Evolutionary conservation across 2,329 filamentous ascomycete species (phyloP).

Genomic region (Fusarium equiseti): DNA sequence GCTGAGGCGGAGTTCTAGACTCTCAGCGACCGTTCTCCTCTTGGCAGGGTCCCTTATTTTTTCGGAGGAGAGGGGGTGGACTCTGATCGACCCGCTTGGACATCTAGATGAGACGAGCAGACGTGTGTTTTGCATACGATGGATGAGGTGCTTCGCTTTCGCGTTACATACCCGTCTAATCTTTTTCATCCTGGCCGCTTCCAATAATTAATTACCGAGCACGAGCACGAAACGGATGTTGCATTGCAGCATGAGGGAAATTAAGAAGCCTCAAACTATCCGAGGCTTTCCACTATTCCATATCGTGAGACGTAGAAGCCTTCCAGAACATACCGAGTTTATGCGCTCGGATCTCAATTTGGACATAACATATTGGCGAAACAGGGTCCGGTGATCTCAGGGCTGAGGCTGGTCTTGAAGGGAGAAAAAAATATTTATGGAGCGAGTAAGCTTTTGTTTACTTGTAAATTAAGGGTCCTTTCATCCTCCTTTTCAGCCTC

Average conservation of each 20-base stretch:
- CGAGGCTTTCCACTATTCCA: background rate
- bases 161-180: background rate
- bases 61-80: conserved; percentile 17
- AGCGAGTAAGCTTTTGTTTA: conserved; percentile 11
- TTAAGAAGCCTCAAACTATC: conserved; percentile 8
- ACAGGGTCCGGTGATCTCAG: conserved; percentile 11
- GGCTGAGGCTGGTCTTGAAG: conserved; percentile 11
- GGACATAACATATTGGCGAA: conserved; percentile 3
- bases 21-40: conserved; percentile 14
- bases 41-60: conserved; percentile 33
- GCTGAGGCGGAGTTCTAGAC: conserved; percentile 31
- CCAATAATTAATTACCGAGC: background rate
- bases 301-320: conserved; percentile 18
- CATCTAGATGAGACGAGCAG: conserved; percentile 8
- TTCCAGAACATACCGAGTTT: conserved; percentile 32
- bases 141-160: conserved; percentile 1
- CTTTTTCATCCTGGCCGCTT: background rate
- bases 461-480: conserved; percentile 17
- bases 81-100: conserved; percentile 28
- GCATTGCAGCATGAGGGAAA: conserved; percentile 23
- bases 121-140: conserved; percentile 17
- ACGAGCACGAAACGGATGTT: conserved; percentile 12
- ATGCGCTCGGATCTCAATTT: conserved; percentile 25
- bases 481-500: background rate
- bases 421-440: conserved; percentile 8